Evolutionary conservation across 805 yeast genomes (phyloP).

Genomic region (Monosporozyma aerobia): DNA sequence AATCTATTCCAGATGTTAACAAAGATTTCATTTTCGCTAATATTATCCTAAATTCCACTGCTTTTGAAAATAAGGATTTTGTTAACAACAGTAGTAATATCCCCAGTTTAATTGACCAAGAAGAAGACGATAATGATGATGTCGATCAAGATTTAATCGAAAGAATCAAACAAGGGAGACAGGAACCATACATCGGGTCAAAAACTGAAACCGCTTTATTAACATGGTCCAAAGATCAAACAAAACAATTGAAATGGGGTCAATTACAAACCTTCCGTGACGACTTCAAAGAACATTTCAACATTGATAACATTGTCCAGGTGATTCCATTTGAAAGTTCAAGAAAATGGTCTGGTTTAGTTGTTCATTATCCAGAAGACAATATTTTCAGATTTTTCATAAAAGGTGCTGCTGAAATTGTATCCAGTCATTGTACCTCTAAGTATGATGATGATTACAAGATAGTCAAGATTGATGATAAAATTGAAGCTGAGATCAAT

Average conservation of each 20-base stretch:
- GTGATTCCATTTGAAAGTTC: conserved; percentile 85
- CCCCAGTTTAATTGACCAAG: conserved; percentile 1
- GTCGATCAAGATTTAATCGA: conserved; percentile 11
- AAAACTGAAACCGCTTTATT: conserved; percentile 91
- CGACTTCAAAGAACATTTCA: conserved; percentile 20
- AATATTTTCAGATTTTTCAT: conserved; percentile 47
- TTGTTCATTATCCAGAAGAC: conserved; percentile 39
- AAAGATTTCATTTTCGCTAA: conserved; percentile 38
- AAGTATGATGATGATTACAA: conserved; percentile 26
- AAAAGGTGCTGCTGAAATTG: conserved; percentile 94
- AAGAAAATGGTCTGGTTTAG: conserved; percentile 86
- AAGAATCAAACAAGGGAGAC: conserved; percentile 11
- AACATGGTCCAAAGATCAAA: conserved; percentile 46
- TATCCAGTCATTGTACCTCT: conserved; percentile 50
- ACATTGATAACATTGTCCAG: conserved; percentile 45
- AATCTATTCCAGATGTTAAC: conserved; percentile 11
- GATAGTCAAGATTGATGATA: conserved; percentile 8
- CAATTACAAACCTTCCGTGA: conserved; percentile 40
- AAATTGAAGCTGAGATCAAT: conserved; percentile 30
- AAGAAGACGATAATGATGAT: conserved; percentile 1
- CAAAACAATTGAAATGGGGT: conserved; percentile 35
- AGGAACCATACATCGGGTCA: conserved; percentile 74
- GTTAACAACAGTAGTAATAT: background rate
- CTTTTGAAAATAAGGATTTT: conserved; percentile 59
- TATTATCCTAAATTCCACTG: conserved; percentile 74